Evolutionary conservation across 345 rosid genomes (phyloP), one percentile per base, ranked within the genome.

Genomic region (Hibiscus syriacus): DNA sequence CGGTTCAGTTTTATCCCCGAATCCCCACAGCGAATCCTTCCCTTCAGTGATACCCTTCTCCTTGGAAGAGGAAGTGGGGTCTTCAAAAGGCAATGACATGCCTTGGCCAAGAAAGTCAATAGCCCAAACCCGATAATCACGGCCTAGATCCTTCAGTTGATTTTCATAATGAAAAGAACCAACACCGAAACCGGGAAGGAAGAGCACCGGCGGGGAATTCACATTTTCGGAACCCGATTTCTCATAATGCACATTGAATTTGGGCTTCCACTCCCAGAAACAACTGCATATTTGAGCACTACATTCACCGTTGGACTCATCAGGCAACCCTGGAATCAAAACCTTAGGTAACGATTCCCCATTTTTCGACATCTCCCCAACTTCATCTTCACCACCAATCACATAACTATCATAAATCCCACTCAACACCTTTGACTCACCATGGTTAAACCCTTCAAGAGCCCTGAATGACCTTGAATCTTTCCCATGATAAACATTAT

Each of bases 141-240:
- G n/a, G n/a, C n/a, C n/a, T n/a, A n/a, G n/a, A n/a, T n/a, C n/a
- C n/a, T n/a, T n/a, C n/a, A n/a, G n/a, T n/a, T n/a, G n/a, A n/a
- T n/a, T n/a, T n/a, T n/a, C n/a, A n/a, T n/a, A n/a, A n/a, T n/a
- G n/a, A n/a, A n/a, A n/a, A n/a, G n/a, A n/a, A n/a, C n/a, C n/a
- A 66, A 90, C 96, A 57, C 98, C 97, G 72, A 93, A 93, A 64
- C 98, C 97, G 36, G 98, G 98, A 77, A 93, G 97, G 74, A 90
- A 87, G 68, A 93, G 77, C 49, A 93, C 77, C 0, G 90, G 76
- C 5, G 97, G 94, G 62, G 92, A 87, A 52, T 79, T 80, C 62
- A 81, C 64, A 67, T 90, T 93, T 45, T 62, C 88, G 70, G 77
- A 70, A 6, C 98, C 94, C 0, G 92, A 83, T 70, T 78, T 90